These are phyloP conservation scores for Fusarium devonianum DNA, from an alignment of 2,329 filamentous ascomycete genomes.

Conservation along the genomic window DNA sequence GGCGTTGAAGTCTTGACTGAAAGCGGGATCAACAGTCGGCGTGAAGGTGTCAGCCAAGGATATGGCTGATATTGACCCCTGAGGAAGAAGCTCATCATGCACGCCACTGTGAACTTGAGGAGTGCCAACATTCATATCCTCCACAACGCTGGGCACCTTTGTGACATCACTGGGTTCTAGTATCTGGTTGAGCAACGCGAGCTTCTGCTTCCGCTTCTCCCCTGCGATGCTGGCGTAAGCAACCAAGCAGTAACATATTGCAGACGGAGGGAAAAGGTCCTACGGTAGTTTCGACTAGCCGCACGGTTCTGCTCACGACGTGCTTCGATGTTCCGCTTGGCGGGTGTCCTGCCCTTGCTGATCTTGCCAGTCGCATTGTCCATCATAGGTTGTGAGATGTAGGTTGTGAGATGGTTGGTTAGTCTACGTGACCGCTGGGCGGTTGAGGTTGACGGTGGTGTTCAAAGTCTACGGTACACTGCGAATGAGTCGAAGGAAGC, in stretches of 20 bases:
- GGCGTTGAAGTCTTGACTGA: neutral
- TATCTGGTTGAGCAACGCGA: slow-evolving; percentile 50
- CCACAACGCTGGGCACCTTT: slow-evolving; percentile 20
- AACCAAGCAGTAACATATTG: slow-evolving; percentile 1
- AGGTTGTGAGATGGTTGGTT: too few species aligned
- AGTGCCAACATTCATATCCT: neutral
- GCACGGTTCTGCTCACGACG: slow-evolving; percentile 41
- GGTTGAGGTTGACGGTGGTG: neutral
- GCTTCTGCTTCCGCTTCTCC: slow-evolving; percentile 53
- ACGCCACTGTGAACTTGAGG: neutral
- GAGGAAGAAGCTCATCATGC: neutral
- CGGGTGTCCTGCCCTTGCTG: slow-evolving; percentile 26
- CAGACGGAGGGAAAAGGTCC: too few species aligned
- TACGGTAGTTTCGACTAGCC: slow-evolving; percentile 45
- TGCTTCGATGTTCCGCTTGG: slow-evolving; percentile 36
- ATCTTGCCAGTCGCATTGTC: slow-evolving; percentile 10
- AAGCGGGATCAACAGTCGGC: neutral
- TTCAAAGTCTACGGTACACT: too few species aligned
- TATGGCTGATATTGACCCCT: neutral
- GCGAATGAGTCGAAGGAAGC: too few species aligned
- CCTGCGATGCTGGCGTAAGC: slow-evolving; percentile 42
- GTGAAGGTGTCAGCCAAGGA: neutral
- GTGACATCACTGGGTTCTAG: slow-evolving; percentile 40
- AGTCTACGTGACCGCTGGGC: neutral
- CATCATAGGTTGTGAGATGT: slow-evolving; percentile 19